phyloP scores from a whole-genome alignment of 768 basidiomycete species.

The Serendipita sp. region DNA sequence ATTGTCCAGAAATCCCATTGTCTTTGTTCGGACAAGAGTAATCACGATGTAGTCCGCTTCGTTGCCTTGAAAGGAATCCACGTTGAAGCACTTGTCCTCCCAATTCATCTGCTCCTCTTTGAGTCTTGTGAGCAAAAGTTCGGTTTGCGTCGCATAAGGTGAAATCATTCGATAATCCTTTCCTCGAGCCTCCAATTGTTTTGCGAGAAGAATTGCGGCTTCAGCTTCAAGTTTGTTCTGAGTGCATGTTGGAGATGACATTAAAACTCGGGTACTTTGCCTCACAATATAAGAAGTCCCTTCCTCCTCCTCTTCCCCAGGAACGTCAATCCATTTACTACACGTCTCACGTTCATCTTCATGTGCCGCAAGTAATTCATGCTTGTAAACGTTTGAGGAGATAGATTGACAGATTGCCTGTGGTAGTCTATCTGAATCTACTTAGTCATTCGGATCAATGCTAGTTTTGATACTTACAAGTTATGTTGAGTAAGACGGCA shows the following conservation, averaged over 20 bases:
- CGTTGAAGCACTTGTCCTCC: slow-evolving; percentile 54
- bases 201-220: slow-evolving; percentile 40
- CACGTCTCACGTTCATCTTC: slow-evolving; percentile 30
- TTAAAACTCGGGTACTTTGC: slow-evolving; percentile 1
- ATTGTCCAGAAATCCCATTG: slow-evolving; percentile 52
- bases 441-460: not conserved
- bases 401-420: slow-evolving; percentile 62
- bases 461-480: slow-evolving; percentile 37
- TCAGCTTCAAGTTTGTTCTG: slow-evolving; percentile 44
- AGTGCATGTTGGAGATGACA: not conserved
- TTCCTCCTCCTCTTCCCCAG: slow-evolving; percentile 24
- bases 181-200: slow-evolving; percentile 33
- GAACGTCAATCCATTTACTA: slow-evolving; percentile 45
- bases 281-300: slow-evolving; percentile 33
- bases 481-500: slow-evolving; percentile 48
- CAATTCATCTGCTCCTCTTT: slow-evolving; percentile 30
- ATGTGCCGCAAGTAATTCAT: slow-evolving; percentile 39
- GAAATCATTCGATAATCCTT: slow-evolving; percentile 51
- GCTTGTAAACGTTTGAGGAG: slow-evolving; percentile 48
- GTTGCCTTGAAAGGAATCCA: slow-evolving; percentile 59
- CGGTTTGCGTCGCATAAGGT: slow-evolving; percentile 65
- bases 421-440: slow-evolving; percentile 62
- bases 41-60: slow-evolving; percentile 66
- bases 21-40: slow-evolving; percentile 48
- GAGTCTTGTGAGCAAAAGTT: slow-evolving; percentile 20